A percentile compares a stretch with the other conserved stretches of the same genome.
phyloP scores from a whole-genome alignment of 2,329 filamentous ascomycete genomes.

The Neophaeococcomyces mojaviensis region DNA sequence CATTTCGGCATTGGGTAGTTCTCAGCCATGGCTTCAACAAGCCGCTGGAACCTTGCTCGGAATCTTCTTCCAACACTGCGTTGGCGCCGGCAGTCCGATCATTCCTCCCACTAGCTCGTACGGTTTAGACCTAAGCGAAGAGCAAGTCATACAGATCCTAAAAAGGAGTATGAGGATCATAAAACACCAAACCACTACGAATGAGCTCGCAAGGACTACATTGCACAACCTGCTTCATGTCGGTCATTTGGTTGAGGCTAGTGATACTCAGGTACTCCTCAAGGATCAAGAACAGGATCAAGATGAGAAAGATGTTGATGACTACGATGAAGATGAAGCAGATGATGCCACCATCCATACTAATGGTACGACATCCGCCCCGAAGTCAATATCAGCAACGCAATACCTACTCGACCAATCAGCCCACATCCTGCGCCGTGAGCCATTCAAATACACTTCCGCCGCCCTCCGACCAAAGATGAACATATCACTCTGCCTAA shows the following conservation, averaged over 20 bases:
- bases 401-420: slow-evolving; percentile 72
- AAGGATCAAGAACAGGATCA: slow-evolving; percentile 36
- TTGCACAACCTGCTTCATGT: slow-evolving; percentile 79
- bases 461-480: slow-evolving; percentile 65
- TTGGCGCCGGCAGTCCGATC: slow-evolving; percentile 48
- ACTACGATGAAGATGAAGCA: slow-evolving; percentile 38
- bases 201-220: slow-evolving; percentile 69
- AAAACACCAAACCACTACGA: slow-evolving; percentile 57
- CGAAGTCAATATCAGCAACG: slow-evolving; percentile 45
- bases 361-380: slow-evolving; percentile 9
- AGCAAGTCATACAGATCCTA: slow-evolving; percentile 55
- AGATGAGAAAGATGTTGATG: slow-evolving; percentile 33
- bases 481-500: slow-evolving; percentile 66
- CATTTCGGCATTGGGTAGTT: slow-evolving; percentile 62
- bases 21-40: slow-evolving; percentile 67
- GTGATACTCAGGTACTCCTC: slow-evolving; percentile 42
- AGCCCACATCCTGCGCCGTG: slow-evolving; percentile 69
- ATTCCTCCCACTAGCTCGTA: slow-evolving; percentile 60
- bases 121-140: slow-evolving; percentile 59
- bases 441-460: slow-evolving; percentile 56
- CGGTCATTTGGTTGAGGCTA: slow-evolving; percentile 56
- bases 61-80: slow-evolving; percentile 70
- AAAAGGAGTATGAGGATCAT: slow-evolving; percentile 53
- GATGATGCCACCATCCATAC: slow-evolving; percentile 30
- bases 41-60: slow-evolving; percentile 67